Evolutionary conservation across 345 rosid genomes (phyloP).

Genomic region (Camelina hispida): DNA sequence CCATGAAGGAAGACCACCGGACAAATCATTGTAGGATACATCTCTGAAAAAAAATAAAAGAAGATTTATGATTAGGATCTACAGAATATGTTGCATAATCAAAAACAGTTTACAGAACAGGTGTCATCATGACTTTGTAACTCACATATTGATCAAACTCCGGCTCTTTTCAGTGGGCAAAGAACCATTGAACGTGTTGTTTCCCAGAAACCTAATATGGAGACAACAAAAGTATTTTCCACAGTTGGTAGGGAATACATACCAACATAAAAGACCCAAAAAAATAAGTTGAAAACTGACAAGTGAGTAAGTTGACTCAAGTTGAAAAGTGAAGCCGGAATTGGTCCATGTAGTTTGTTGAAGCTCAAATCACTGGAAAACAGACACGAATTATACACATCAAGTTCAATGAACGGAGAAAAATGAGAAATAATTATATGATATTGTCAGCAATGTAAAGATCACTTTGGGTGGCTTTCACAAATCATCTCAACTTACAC

Average conservation of each 20-base stretch:
- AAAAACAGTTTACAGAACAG: not conserved
- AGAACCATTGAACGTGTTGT: slow-evolving; percentile 53
- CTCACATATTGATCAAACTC: slow-evolving; percentile 58
- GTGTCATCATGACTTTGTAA: too few relatives aligned
- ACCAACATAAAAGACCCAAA: slow-evolving; percentile 4
- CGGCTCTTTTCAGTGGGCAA: slow-evolving; percentile 58
- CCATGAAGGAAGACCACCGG: slow-evolving; percentile 74
- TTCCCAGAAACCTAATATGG: slow-evolving; percentile 58
- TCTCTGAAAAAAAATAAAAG: slow-evolving; percentile 56
- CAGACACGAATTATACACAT: not conserved
- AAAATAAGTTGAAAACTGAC: slow-evolving; percentile 49
- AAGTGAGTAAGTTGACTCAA: slow-evolving; percentile 47
- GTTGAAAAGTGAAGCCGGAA: slow-evolving; percentile 47
- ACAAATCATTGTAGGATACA: slow-evolving; percentile 69
- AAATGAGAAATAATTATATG: not conserved
- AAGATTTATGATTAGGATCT: not conserved
- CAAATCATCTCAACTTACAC: slow-evolving; percentile 1
- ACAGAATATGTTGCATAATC: not conserved
- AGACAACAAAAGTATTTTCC: slow-evolving; percentile 17
- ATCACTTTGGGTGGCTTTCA: not conserved
- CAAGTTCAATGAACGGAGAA: not conserved
- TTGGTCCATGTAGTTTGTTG: slow-evolving; percentile 43
- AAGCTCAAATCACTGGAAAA: slow-evolving; percentile 45
- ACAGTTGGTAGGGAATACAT: not conserved
- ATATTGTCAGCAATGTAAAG: not conserved